Evolutionary conservation across 192 early-diverging fungal genomes (phyloP).

Genomic region (Jimgerdemannia lactiflua): DNA sequence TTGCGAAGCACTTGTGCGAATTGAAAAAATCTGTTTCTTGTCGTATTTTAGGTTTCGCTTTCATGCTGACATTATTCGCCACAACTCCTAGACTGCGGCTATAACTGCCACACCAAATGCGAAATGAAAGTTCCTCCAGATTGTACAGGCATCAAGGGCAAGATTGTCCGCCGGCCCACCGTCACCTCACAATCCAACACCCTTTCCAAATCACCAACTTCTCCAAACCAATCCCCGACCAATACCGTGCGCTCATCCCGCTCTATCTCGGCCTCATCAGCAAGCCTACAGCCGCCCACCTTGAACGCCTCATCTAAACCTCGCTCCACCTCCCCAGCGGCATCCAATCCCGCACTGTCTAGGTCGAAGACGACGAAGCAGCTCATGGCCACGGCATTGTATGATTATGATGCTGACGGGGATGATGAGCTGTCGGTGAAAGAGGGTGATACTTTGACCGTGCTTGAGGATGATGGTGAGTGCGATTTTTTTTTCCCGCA

Average conservation of each 20-base stretch:
- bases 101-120: slow-evolving; percentile 76
- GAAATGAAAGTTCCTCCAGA: slow-evolving; percentile 74
- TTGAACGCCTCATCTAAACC: not conserved
- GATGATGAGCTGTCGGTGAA: slow-evolving; percentile 54
- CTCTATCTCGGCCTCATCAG: not conserved
- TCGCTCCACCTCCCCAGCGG: slow-evolving; percentile 1
- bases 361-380: not conserved
- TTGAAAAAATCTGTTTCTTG: not conserved
- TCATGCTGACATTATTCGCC: not conserved
- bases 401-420: slow-evolving; percentile 53
- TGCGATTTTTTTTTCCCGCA: not conserved
- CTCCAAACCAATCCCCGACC: not conserved
- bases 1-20: not conserved
- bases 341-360: slow-evolving; percentile 4
- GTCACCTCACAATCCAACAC: not conserved
- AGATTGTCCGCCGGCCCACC: slow-evolving; percentile 36
- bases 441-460: slow-evolving; percentile 50
- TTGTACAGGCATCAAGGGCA: slow-evolving; percentile 56
- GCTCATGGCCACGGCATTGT: slow-evolving; percentile 45
- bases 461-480: slow-evolving; percentile 54
- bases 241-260: not conserved
- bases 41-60: not conserved
- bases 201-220: not conserved
- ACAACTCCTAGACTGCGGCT: slow-evolving; percentile 48
- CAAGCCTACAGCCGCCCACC: not conserved